phyloP scores from a whole-genome alignment of 2,329 filamentous ascomycete genomes.

The Sodiomyces alkalinus region DNA sequence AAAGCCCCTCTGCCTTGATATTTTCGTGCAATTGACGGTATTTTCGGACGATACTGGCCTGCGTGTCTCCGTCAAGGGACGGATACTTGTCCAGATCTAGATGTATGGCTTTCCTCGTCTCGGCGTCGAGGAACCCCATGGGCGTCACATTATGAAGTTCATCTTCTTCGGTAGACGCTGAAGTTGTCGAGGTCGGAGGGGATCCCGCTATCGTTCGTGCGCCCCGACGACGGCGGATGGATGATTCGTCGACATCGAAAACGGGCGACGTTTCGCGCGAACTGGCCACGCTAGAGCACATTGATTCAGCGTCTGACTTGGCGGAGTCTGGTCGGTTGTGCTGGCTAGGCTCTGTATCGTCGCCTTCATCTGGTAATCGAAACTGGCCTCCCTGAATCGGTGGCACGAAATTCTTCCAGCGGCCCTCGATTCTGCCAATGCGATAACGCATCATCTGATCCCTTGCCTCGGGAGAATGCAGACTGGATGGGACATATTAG shows the following conservation, averaged over 20 bases:
- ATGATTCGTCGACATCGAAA: conserved; percentile 25
- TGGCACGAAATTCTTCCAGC: conserved; percentile 77
- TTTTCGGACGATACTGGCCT: conserved; percentile 61
- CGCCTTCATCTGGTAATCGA: conserved; percentile 22
- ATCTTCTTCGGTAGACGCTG: conserved; percentile 36
- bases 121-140: conserved; percentile 53
- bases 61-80: conserved; percentile 54
- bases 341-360: conserved; percentile 18
- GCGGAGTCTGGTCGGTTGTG: conserved; percentile 6
- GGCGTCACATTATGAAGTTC: conserved; percentile 33
- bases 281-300: conserved; percentile 31
- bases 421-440: conserved; percentile 67
- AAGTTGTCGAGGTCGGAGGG: not conserved
- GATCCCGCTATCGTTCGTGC: too few species aligned
- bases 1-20: conserved; percentile 62
- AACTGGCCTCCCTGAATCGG: conserved; percentile 85
- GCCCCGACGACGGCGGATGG: conserved; percentile 17
- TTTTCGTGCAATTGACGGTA: conserved; percentile 66
- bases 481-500: too few species aligned
- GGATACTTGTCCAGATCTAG: conserved; percentile 74
- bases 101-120: conserved; percentile 59
- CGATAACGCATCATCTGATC: conserved; percentile 67
- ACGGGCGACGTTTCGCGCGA: conserved; percentile 37
- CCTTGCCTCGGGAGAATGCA: conserved; percentile 69
- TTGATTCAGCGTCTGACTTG: conserved; percentile 10